Percentiles rank a stretch among this genome's conserved stretches.
phyloP scores from a whole-genome alignment of 768 basidiomycete species.

The Trametes punicea region DNA sequence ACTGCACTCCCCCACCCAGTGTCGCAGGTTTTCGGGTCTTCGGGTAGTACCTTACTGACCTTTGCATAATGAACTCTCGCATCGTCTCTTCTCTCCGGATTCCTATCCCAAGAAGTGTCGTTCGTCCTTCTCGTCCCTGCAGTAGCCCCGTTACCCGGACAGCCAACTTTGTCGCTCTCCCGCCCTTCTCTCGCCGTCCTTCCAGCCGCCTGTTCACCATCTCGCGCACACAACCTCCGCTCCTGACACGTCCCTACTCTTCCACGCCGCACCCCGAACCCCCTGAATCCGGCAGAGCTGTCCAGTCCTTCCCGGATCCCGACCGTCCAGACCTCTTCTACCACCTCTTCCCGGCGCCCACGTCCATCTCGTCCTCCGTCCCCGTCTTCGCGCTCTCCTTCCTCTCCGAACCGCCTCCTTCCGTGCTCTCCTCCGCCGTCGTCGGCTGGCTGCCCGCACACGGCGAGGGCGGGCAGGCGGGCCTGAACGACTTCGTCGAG shows the following conservation, averaged over 20 bases:
- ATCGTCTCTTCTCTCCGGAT: neutral
- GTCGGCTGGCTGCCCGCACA: conserved; percentile 70
- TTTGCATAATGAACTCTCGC: neutral
- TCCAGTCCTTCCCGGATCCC: conserved; percentile 44
- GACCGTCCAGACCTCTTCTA: conserved; percentile 67
- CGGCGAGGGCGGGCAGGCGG: conserved; percentile 39
- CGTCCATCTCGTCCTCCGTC: conserved; percentile 39
- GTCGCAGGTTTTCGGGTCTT: too few relatives aligned
- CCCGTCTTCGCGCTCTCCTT: conserved; percentile 70
- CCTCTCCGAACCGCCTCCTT: conserved; percentile 42
- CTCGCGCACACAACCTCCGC: too few relatives aligned
- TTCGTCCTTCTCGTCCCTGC: neutral
- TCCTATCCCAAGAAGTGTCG: neutral
- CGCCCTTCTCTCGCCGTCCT: neutral
- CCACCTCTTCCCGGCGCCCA: conserved; percentile 56
- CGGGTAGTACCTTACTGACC: too few relatives aligned
- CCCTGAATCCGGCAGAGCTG: neutral
- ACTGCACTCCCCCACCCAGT: too few relatives aligned
- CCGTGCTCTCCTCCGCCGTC: conserved; percentile 46
- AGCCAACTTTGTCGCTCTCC: neutral
- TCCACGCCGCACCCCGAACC: neutral
- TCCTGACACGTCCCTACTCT: neutral
- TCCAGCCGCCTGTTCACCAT: neutral
- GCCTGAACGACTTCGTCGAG: conserved; percentile 66
- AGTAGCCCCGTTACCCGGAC: neutral